Evolutionary conservation across 2,329 filamentous ascomycete genomes (phyloP).

Genomic region (Alternaria alternata): DNA sequence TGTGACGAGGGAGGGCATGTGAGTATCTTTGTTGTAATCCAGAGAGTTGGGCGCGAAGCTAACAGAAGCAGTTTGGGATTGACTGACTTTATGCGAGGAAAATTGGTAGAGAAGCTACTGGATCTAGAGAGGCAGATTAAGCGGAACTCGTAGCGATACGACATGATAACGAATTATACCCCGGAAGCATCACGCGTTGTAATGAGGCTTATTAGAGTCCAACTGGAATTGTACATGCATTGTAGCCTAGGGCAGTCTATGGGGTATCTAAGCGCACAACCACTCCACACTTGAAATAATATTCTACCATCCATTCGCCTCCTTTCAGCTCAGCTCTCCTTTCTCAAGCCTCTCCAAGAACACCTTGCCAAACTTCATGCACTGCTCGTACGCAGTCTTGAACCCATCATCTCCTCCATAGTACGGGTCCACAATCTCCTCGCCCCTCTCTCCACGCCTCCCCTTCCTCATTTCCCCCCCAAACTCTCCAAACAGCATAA

Average conservation of each 20-base stretch:
- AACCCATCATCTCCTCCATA: slow-evolving; percentile 63
- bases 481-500: slow-evolving; percentile 88
- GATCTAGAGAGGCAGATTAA: slow-evolving; percentile 33
- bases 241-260: slow-evolving; percentile 14
- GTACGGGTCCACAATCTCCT: slow-evolving; percentile 75
- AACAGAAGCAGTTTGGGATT: slow-evolving; percentile 23
- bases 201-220: neutral
- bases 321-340: slow-evolving; percentile 38
- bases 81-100: slow-evolving; percentile 35
- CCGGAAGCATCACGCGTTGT: neutral
- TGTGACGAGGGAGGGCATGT: slow-evolving; percentile 68
- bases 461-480: slow-evolving; percentile 59
- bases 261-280: slow-evolving; percentile 32
- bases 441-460: slow-evolving; percentile 6
- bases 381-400: slow-evolving; percentile 78
- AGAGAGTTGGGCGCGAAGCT: neutral
- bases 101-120: slow-evolving; percentile 28
- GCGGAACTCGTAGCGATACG: slow-evolving; percentile 14
- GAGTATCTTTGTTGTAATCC: slow-evolving; percentile 40
- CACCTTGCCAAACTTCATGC: slow-evolving; percentile 75
- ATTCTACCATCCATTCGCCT: neutral
- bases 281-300: neutral
- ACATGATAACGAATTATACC: neutral
- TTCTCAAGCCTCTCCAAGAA: slow-evolving; percentile 71
- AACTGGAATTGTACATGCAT: slow-evolving; percentile 2